phyloP scores from a whole-genome alignment of 352 stramenopile species.

The Globisporangium camurandrum region DNA sequence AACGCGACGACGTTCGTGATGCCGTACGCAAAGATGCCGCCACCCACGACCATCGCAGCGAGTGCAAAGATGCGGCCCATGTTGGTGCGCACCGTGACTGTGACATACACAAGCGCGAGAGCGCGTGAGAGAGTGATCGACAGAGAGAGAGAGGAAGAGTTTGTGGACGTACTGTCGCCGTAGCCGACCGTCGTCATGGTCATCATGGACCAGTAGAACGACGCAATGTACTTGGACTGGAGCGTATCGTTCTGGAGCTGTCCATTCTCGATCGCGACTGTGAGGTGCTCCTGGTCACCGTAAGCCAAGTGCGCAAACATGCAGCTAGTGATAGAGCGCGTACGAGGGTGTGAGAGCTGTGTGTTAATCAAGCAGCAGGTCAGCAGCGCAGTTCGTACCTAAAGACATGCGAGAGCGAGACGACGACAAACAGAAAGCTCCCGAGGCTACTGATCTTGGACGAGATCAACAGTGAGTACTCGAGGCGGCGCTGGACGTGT shows the following conservation, averaged over 20 bases:
- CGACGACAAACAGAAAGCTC: conserved; percentile 63
- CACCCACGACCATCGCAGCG: conserved; percentile 62
- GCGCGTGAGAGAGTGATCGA: too few species aligned
- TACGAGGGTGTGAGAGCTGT: neutral
- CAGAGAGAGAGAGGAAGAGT: neutral
- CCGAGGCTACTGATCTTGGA: conserved; percentile 71
- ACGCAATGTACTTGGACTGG: conserved; percentile 59
- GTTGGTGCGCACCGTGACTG: conserved; percentile 69
- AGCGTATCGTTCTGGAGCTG: conserved; percentile 43
- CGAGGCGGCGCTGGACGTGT: conserved; percentile 49
- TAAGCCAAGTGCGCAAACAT: conserved; percentile 69
- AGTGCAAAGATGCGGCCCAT: conserved; percentile 60
- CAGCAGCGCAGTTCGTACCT: too few species aligned
- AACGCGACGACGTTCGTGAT: conserved; percentile 80
- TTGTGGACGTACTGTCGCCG: conserved; percentile 45
- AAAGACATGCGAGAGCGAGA: conserved; percentile 77
- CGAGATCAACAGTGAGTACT: conserved; percentile 69
- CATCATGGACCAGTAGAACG: conserved; percentile 87
- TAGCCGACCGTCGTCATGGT: conserved; percentile 79
- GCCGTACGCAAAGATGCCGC: conserved; percentile 77
- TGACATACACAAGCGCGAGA: neutral
- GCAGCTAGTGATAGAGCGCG: conserved; percentile 20
- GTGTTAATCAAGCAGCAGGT: too few species aligned
- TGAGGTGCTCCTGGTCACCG: conserved; percentile 39
- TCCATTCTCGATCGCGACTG: conserved; percentile 28